Evolutionary conservation across 371 early-diverging fungal species (phyloP).

Genomic region (Chytridium lagenaria): DNA sequence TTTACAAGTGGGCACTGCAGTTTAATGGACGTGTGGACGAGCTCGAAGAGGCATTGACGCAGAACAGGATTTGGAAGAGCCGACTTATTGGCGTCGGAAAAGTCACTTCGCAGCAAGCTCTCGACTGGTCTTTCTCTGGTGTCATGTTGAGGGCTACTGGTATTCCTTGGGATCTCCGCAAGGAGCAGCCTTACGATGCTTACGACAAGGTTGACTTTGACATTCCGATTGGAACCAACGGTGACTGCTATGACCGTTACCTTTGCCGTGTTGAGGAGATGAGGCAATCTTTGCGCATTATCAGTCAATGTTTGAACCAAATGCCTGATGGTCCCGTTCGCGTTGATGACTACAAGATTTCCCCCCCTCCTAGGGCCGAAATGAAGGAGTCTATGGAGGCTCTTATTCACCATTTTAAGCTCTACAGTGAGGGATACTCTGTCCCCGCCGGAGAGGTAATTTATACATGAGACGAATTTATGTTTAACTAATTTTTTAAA

Average conservation of each 20-base stretch:
- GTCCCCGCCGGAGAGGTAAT: slow-evolving; percentile 89
- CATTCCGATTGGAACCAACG: slow-evolving; percentile 92
- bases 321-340: slow-evolving; percentile 94
- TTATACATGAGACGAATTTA: not conserved
- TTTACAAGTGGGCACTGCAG: slow-evolving; percentile 89
- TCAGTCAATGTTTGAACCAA: slow-evolving; percentile 91
- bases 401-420: slow-evolving; percentile 97
- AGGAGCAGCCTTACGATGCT: slow-evolving; percentile 93
- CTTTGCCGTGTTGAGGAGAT: slow-evolving; percentile 97
- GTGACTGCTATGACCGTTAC: slow-evolving; percentile 96
- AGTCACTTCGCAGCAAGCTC: slow-evolving; percentile 85
- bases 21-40: slow-evolving; percentile 92
- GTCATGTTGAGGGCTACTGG: slow-evolving; percentile 95
- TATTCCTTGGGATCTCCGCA: slow-evolving; percentile 93
- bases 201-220: slow-evolving; percentile 95
- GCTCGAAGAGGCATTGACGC: slow-evolving; percentile 90
- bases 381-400: slow-evolving; percentile 99
- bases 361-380: slow-evolving; percentile 90
- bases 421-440: slow-evolving; percentile 96
- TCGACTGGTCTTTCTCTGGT: slow-evolving; percentile 92
- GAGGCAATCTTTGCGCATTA: slow-evolving; percentile 95
- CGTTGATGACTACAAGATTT: slow-evolving; percentile 97
- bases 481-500: not conserved
- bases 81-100: slow-evolving; percentile 89
- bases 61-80: slow-evolving; percentile 94